Evolutionary conservation across 768 basidiomycete species (phyloP), one percentile per base, ranked within the genome.

Genomic region (Tremella fuciformis): DNA sequence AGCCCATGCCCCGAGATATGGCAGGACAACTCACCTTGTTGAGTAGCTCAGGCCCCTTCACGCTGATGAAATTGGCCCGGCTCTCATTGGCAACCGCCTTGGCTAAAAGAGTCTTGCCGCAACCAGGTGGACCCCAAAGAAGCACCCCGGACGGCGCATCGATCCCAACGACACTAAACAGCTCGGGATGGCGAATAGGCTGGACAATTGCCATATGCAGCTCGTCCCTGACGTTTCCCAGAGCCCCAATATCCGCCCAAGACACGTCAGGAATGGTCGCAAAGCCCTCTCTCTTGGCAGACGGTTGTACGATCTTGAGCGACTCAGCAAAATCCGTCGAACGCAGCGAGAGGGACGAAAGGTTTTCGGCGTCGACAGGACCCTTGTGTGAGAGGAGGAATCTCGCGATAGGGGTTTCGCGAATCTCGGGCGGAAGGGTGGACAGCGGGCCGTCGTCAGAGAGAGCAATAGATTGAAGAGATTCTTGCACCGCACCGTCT

Each of bases 71-170:
- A 77, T 92, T 98, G 13, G 96, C 96, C 63, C 84, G 81, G 53
- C 87, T 89, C 79, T 97, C 96, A 74, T 92, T 97, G 8, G 96
- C 96, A 3, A 98, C 94, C 0, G 94, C 96, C 74, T 97, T 98
- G 0, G 96, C 96, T n/a, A 99, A 80, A 25, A 99, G 73, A 0
- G 96, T 99, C 79, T 98, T 99, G 3, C 96, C 96, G 72, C 94
- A 98, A 9, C 96, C 96, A 0, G 96, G 94, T 22, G 96, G 96
- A 26, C 96, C 96, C 96, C 96, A 98, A n/a, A 98, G 78, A 34
- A 98, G 79, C 2, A 98, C 96, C 0, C 94, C 96, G 70, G 91
- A 92, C 0, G 91, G 85, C 0, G 90, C 89, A 26, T 86, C 85
- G 62, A 99, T 91, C 6, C 96, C 96, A 0, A 97, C 88, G 9